Percentiles rank a stretch among this genome's conserved stretches.
phyloP scores from a whole-genome alignment of 345 rosid genomes.

The Kernera saxatilis region DNA sequence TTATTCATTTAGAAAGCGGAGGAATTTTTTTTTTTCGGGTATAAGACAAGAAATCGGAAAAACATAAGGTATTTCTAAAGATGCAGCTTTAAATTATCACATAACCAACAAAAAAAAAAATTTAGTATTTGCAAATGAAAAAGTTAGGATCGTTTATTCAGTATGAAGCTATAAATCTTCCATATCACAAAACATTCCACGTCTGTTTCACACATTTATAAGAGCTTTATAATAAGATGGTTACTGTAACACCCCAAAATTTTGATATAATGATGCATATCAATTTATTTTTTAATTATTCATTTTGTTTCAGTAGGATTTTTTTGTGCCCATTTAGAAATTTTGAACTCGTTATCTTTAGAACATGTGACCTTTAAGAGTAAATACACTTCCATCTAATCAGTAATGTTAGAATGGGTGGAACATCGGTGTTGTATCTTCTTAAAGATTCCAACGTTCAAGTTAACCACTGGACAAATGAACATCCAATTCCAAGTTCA shows the following conservation, averaged over 20 bases:
- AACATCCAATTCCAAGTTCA: background rate
- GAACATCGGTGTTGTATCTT: background rate
- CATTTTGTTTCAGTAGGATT: background rate
- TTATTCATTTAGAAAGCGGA: background rate
- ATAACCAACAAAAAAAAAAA: background rate
- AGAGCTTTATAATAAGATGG: background rate
- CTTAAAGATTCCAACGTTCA: background rate
- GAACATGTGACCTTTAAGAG: background rate
- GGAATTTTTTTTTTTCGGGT: too few relatives aligned
- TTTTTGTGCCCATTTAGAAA: background rate
- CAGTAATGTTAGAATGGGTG: background rate
- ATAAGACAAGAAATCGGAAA: background rate
- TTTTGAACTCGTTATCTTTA: background rate
- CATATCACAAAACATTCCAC: background rate
- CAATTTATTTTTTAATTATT: background rate
- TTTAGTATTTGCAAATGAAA: background rate
- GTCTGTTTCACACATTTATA: background rate
- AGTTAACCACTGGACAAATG: background rate
- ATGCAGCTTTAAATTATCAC: background rate
- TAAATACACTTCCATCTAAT: background rate
- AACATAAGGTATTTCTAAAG: background rate
- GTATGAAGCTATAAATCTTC: background rate
- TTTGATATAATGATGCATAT: background rate
- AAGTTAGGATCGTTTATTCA: background rate
- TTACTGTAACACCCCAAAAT: background rate